Percentiles rank a stretch among this genome's conserved stretches.
Evolutionary conservation across 2,329 filamentous ascomycete genomes (phyloP).

Genomic region (Elsinoe ampelina): DNA sequence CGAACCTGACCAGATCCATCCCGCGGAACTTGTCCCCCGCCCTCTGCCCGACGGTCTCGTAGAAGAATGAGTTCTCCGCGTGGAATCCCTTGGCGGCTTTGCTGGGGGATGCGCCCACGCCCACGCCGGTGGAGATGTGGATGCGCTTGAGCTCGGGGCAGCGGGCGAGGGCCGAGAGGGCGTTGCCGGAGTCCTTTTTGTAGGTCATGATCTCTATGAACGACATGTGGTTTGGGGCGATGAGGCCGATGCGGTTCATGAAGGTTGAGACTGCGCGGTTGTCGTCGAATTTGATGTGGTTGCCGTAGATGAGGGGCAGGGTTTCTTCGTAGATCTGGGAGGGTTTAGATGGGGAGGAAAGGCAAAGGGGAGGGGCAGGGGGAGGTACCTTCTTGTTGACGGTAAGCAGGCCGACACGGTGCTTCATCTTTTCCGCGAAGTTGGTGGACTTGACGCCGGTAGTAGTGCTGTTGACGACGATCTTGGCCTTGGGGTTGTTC

Average conservation of each 20-base stretch:
- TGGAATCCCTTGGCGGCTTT: conserved; percentile 29
- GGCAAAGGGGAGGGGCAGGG: not conserved
- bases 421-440: conserved; percentile 24
- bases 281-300: conserved; percentile 25
- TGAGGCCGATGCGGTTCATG: conserved; percentile 21
- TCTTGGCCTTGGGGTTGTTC: conserved; percentile 19
- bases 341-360: not conserved
- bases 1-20: conserved; percentile 24
- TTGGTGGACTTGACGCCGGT: conserved; percentile 24
- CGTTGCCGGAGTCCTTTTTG: conserved; percentile 23
- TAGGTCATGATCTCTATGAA: conserved; percentile 24
- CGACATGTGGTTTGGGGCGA: conserved; percentile 19
- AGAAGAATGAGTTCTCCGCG: conserved; percentile 26
- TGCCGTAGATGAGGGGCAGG: conserved; percentile 25
- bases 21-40: conserved; percentile 22
- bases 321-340: conserved; percentile 24
- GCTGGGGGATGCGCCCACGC: conserved; percentile 21
- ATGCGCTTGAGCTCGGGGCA: conserved; percentile 23
- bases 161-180: conserved; percentile 27
- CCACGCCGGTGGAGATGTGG: conserved; percentile 24
- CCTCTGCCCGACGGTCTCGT: conserved; percentile 15
- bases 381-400: conserved; percentile 26
- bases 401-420: conserved; percentile 25
- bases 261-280: conserved; percentile 27
- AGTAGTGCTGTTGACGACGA: conserved; percentile 26